A percentile compares a stretch with the other conserved stretches of the same genome.
These are phyloP conservation scores for Somion occarium DNA, from an alignment of 1,284 basidiomycete species.

Conservation along the genomic window DNA sequence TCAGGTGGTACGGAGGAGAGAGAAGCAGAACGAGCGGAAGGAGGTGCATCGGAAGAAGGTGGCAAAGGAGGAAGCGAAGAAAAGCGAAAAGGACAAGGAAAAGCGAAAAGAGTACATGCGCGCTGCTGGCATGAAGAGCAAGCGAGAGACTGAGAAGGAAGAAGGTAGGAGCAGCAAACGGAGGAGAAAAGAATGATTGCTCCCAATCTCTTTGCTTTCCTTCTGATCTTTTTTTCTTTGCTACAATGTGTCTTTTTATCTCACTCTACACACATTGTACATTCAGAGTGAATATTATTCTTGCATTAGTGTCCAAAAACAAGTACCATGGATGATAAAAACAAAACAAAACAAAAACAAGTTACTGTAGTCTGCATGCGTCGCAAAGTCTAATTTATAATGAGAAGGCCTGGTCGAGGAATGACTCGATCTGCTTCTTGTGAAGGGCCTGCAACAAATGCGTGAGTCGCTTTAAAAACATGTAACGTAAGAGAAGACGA, in stretches of 20 bases:
- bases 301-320: background rate
- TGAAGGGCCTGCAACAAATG: slow-evolving; percentile 51
- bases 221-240: too few species aligned
- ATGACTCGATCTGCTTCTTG: slow-evolving; percentile 81
- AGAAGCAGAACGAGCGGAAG: slow-evolving; percentile 78
- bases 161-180: slow-evolving; percentile 54
- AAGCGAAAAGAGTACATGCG: slow-evolving; percentile 78
- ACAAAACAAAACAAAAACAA: background rate
- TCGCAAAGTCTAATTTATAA: slow-evolving; percentile 7
- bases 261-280: too few species aligned
- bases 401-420: slow-evolving; percentile 56
- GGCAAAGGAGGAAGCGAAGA: slow-evolving; percentile 65
- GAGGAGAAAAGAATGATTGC: slow-evolving; percentile 14
- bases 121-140: slow-evolving; percentile 67
- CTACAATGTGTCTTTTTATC: too few species aligned
- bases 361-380: background rate
- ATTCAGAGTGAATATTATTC: background rate
- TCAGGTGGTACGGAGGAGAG: slow-evolving; percentile 71
- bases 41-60: slow-evolving; percentile 62
- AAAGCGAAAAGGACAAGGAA: slow-evolving; percentile 72
- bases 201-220: background rate
- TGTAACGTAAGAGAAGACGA: background rate
- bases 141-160: slow-evolving; percentile 55
- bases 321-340: background rate
- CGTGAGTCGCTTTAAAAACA: slow-evolving; percentile 12